Percentiles rank a stretch among this genome's conserved stretches.
These are phyloP conservation scores for Trypanosomatidae sp. DNA, from an alignment of 208 protist genomes.

Conservation along the genomic window DNA sequence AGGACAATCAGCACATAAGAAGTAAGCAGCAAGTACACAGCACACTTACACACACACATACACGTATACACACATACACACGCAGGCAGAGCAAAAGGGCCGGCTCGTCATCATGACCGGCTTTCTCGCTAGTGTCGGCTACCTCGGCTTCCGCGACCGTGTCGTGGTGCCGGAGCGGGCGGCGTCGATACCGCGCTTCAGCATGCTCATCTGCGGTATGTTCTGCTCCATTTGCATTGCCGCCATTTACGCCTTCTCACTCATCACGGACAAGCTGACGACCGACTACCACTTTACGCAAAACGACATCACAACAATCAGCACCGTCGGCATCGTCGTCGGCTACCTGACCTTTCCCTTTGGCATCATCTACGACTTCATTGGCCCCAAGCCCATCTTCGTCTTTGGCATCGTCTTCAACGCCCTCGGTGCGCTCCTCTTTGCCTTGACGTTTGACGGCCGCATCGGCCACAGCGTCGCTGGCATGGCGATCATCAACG, in stretches of 20 bases:
- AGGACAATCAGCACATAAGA: too few species aligned
- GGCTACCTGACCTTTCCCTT: constrained; percentile 35
- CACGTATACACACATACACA: background rate
- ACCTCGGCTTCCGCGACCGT: background rate
- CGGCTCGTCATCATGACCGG: background rate
- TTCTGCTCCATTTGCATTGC: constrained; percentile 24
- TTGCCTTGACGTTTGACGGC: constrained; percentile 19
- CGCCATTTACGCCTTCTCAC: constrained; percentile 21
- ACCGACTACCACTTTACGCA: constrained; percentile 15
- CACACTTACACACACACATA: background rate
- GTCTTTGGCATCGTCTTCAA: constrained; percentile 16
- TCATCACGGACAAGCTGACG: constrained; percentile 20
- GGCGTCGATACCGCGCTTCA: constrained; percentile 15
- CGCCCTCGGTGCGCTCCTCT: constrained; percentile 14
- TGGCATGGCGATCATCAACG: constrained; percentile 24
- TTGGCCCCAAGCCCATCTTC: constrained; percentile 36
- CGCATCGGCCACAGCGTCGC: constrained; percentile 18
- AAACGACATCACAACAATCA: constrained; percentile 36
- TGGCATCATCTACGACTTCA: constrained; percentile 37
- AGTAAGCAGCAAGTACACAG: too few species aligned
- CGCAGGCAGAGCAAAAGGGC: background rate
- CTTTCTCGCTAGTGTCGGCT: background rate
- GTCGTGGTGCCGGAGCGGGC: background rate
- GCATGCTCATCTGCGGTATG: constrained; percentile 21
- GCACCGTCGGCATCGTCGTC: constrained; percentile 36